Evolutionary conservation across 1,284 basidiomycete species (phyloP).

Genomic region (Ceraceosorus bombacis): DNA sequence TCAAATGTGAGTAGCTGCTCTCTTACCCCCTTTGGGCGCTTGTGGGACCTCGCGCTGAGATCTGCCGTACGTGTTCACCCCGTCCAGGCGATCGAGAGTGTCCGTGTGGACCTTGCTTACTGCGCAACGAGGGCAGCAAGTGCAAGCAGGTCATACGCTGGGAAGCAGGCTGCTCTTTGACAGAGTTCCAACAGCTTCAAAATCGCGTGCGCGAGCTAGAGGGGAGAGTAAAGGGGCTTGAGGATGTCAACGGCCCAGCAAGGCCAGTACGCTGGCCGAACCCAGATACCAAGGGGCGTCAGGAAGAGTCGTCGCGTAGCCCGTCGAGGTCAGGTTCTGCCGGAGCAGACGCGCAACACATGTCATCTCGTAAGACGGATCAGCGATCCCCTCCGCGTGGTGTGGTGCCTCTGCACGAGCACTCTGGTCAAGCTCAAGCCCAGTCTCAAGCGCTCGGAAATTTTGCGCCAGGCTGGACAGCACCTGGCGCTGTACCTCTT

Average conservation of each 20-base stretch:
- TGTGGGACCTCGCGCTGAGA: too few species aligned
- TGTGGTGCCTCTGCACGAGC: not conserved
- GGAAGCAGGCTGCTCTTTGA: constrained; percentile 9
- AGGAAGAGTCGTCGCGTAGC: not conserved
- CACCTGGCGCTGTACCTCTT: not conserved
- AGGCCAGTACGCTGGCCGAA: too few species aligned
- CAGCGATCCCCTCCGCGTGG: not conserved
- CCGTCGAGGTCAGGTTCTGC: not conserved
- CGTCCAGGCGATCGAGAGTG: constrained; percentile 3
- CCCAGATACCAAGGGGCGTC: not conserved
- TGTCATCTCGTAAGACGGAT: not conserved
- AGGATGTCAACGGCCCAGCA: not conserved
- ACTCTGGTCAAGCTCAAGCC: too few species aligned
- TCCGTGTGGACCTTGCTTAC: constrained; percentile 10
- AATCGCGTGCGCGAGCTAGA: constrained; percentile 9
- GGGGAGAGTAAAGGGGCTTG: not conserved
- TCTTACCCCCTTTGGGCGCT: not conserved
- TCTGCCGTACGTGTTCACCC: too few species aligned
- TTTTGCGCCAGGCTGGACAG: not conserved
- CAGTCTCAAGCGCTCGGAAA: too few species aligned
- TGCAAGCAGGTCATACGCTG: constrained; percentile 11
- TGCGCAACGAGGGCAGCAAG: constrained; percentile 7
- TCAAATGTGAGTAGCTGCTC: constrained; percentile 4
- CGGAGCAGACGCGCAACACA: not conserved
- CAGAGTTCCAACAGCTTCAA: constrained; percentile 8